These are phyloP conservation scores for Phylloporus sp. DNA, from an alignment of 768 basidiomycete species.

Conservation along the genomic window DNA sequence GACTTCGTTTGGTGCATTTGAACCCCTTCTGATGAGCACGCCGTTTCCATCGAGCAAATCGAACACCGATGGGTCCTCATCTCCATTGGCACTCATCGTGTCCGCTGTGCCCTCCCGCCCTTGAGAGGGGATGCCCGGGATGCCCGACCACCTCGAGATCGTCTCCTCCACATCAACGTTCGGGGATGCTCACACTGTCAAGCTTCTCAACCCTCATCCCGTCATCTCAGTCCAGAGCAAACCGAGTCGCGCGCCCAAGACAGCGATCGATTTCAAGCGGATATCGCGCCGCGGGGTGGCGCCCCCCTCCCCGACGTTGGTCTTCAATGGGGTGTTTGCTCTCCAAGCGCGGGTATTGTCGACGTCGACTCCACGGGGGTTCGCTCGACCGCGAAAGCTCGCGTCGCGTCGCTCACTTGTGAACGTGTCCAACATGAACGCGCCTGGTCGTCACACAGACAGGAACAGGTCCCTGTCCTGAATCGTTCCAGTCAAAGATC, in stretches of 20 bases:
- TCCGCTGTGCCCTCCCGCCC: background rate
- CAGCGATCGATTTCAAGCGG: background rate
- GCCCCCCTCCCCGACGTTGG: slow-evolving; percentile 15
- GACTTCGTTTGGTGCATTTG: slow-evolving; percentile 3
- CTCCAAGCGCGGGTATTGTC: background rate
- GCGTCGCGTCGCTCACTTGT: background rate
- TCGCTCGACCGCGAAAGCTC: slow-evolving; percentile 3
- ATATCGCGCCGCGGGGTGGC: background rate
- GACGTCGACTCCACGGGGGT: background rate
- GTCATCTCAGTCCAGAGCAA: too few relatives aligned
- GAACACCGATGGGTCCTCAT: background rate
- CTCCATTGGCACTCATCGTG: background rate
- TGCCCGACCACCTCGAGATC: background rate
- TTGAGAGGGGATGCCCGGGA: background rate
- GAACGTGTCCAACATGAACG: slow-evolving; percentile 1
- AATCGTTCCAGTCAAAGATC: slow-evolving; percentile 21
- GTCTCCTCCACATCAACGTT: slow-evolving; percentile 5
- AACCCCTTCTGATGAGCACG: slow-evolving; percentile 17
- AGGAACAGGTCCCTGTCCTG: background rate
- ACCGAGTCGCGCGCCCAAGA: too few relatives aligned
- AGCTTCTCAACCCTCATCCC: slow-evolving; percentile 12
- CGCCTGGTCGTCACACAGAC: too few relatives aligned
- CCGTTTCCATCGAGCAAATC: slow-evolving; percentile 3
- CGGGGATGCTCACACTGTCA: slow-evolving; percentile 9
- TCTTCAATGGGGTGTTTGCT: slow-evolving; percentile 21